A percentile compares a stretch with the other conserved stretches of the same genome.
Conservation (phyloP, 192 early-diverging fungal genomes). For the Thamnidium elegans region DNA sequence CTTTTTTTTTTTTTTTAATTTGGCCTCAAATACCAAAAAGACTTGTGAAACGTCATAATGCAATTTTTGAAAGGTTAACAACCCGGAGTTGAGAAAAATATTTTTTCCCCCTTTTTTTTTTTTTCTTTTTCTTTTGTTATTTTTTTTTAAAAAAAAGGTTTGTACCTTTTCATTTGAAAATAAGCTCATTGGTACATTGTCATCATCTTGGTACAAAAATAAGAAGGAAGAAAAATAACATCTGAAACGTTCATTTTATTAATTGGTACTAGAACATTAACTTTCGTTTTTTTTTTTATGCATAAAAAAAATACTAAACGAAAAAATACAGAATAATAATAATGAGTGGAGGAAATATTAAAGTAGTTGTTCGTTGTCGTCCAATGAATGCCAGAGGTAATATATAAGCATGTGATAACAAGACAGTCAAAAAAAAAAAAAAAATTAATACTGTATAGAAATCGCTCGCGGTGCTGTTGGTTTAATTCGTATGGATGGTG, state of each 20-base stretch:
- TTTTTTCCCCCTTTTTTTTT: not conserved
- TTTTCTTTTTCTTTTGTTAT: not conserved
- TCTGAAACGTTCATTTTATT: not conserved
- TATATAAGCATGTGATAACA: not conserved
- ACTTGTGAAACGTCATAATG: slow-evolving; percentile 10
- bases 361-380: slow-evolving; percentile 77
- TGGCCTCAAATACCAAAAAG: too few relatives aligned
- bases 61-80: not conserved
- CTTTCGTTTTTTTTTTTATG: not conserved
- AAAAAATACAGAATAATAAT: not conserved
- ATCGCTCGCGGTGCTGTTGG: slow-evolving; percentile 57
- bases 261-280: not conserved
- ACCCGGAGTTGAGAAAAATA: slow-evolving; percentile 2
- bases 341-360: slow-evolving; percentile 50
- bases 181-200: too few relatives aligned
- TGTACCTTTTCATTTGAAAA: too few relatives aligned
- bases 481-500: slow-evolving; percentile 69
- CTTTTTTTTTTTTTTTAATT: too few relatives aligned
- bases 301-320: not conserved
- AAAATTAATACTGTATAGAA: slow-evolving; percentile 39
- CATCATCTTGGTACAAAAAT: not conserved
- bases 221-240: not conserved
- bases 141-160: not conserved
- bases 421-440: not conserved
- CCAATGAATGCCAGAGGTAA: slow-evolving; percentile 71